phyloP scores from a whole-genome alignment of 1,284 basidiomycete species.

The Ganoderma boninense region DNA sequence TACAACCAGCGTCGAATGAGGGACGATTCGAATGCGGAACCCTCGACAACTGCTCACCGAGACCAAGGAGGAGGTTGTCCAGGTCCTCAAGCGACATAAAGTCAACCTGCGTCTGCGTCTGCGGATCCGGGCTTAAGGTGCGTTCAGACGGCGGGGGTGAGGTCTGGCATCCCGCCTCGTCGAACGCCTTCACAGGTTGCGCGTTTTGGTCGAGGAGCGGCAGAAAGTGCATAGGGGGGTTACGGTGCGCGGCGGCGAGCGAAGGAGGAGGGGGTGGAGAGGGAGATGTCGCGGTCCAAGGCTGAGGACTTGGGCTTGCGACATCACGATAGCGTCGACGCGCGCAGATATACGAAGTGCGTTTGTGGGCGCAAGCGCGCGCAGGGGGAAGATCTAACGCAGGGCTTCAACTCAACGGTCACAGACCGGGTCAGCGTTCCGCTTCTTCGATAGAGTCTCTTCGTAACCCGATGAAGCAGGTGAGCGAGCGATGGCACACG shows the following conservation, averaged over 20 bases:
- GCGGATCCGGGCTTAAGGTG: neutral
- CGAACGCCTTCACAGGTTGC: neutral
- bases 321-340: neutral
- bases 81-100: neutral
- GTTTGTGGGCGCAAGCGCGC: slow-evolving; percentile 14
- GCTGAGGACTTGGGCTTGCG: neutral
- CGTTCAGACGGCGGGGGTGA: neutral
- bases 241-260: neutral
- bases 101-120: neutral
- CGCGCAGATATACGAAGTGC: neutral
- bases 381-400: neutral
- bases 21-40: neutral
- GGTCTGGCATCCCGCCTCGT: slow-evolving; percentile 11
- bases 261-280: neutral
- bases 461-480: neutral
- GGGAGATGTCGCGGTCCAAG: neutral
- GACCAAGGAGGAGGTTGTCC: neutral
- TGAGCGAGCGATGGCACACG: neutral
- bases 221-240: neutral
- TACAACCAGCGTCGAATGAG: neutral
- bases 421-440: no score
- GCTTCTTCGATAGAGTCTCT: neutral
- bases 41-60: neutral
- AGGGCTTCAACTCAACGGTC: no score
- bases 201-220: neutral